Percentiles rank a stretch among this genome's conserved stretches.
These are phyloP conservation scores for Claviceps purpurea DNA, from an alignment of 2,329 filamentous ascomycete species.

Conservation along the genomic window DNA sequence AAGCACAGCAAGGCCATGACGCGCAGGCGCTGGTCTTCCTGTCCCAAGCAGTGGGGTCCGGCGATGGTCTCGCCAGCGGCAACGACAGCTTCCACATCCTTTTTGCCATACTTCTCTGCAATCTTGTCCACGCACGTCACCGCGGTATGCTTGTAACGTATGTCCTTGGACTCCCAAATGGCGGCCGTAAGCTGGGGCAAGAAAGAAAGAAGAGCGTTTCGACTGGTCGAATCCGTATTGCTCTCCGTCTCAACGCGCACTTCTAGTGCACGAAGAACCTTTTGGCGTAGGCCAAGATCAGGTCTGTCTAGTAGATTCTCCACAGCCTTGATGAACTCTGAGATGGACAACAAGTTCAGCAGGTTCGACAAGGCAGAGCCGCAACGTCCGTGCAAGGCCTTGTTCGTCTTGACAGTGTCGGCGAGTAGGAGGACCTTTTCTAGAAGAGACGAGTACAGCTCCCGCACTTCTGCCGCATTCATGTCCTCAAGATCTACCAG, in stretches of 20 bases:
- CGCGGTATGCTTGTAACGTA: conserved; percentile 69
- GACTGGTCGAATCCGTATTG: conserved; percentile 53
- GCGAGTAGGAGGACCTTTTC: conserved; percentile 53
- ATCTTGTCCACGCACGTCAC: conserved; percentile 88
- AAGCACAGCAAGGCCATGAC: conserved; percentile 81
- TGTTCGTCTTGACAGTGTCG: conserved; percentile 46
- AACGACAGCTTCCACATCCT: conserved; percentile 64
- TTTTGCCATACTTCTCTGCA: conserved; percentile 88
- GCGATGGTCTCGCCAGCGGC: conserved; percentile 66
- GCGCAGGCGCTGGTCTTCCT: conserved; percentile 56
- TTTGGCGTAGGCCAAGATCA: conserved; percentile 62
- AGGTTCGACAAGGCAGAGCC: conserved; percentile 64
- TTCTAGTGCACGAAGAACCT: conserved; percentile 70
- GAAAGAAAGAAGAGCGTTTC: conserved; percentile 62
- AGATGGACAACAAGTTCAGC: conserved; percentile 72
- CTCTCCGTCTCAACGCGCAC: conserved; percentile 62
- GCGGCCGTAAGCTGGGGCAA: conserved; percentile 65
- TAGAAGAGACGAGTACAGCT: conserved; percentile 55
- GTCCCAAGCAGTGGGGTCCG: conserved; percentile 62
- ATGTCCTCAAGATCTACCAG: conserved; percentile 50
- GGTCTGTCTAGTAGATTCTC: conserved; percentile 67
- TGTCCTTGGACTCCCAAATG: conserved; percentile 57
- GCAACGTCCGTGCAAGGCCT: conserved; percentile 42
- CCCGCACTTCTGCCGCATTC: conserved; percentile 51
- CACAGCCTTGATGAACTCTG: conserved; percentile 80